These are phyloP conservation scores for Rhizoclosmatium sp. DNA, from an alignment of 192 early-diverging fungal genomes.

Conservation along the genomic window DNA sequence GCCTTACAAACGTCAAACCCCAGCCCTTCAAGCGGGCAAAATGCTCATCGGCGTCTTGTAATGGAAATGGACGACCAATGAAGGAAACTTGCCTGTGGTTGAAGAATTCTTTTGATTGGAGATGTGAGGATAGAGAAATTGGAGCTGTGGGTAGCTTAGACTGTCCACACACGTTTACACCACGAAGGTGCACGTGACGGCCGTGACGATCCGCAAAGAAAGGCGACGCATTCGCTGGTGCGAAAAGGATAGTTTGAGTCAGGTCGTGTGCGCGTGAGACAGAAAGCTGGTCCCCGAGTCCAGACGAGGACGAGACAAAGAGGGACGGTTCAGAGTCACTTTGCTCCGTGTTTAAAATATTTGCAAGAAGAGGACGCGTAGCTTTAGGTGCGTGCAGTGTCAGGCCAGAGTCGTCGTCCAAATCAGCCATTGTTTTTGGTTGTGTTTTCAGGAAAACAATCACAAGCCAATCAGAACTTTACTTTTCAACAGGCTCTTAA, in stretches of 20 bases:
- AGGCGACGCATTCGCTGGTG: slow-evolving; percentile 1
- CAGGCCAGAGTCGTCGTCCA: too few species aligned
- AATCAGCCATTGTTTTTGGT: too few species aligned
- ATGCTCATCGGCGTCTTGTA: slow-evolving; percentile 78
- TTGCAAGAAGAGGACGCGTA: too few species aligned
- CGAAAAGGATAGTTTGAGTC: background rate
- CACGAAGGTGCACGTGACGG: slow-evolving; percentile 51
- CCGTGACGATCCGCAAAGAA: slow-evolving; percentile 50
- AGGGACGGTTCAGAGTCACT: too few species aligned
- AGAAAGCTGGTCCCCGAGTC: background rate
- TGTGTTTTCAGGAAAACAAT: too few species aligned
- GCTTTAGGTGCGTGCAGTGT: too few species aligned
- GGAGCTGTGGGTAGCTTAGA: slow-evolving; percentile 79
- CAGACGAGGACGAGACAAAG: too few species aligned
- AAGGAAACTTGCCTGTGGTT: slow-evolving; percentile 80
- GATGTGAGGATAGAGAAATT: slow-evolving; percentile 66
- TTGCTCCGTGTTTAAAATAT: too few species aligned
- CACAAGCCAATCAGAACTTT: too few species aligned
- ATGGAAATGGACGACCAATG: slow-evolving; percentile 77
- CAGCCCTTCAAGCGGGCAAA: slow-evolving; percentile 75
- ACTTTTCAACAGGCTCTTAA: background rate
- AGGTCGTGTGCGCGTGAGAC: slow-evolving; percentile 30
- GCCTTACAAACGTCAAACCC: slow-evolving; percentile 82
- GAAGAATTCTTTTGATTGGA: slow-evolving; percentile 62
- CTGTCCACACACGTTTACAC: slow-evolving; percentile 81